These are phyloP conservation scores for Turnera subulata DNA, from an alignment of 345 rosid species.

Conservation along the genomic window DNA sequence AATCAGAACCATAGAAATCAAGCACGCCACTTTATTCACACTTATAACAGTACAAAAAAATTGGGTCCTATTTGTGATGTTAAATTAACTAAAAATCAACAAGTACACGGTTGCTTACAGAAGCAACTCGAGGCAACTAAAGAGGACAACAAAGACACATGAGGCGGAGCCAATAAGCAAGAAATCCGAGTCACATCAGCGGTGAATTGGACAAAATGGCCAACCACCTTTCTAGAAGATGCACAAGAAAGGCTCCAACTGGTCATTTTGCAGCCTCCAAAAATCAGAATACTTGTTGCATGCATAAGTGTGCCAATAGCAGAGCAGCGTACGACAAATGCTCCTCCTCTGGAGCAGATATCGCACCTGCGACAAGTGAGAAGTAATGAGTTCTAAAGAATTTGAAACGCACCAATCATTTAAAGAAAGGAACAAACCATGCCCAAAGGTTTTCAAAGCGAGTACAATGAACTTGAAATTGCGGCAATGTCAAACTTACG, in stretches of 20 bases:
- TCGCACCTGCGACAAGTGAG: slow-evolving; percentile 95
- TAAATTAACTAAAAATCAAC: slow-evolving; percentile 29
- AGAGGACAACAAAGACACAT: slow-evolving; percentile 67
- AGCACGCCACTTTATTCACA: not conserved
- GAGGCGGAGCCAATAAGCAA: slow-evolving; percentile 64
- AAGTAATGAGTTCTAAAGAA: slow-evolving; percentile 48
- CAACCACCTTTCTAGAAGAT: slow-evolving; percentile 70
- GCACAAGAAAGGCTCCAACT: slow-evolving; percentile 73
- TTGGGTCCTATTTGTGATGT: slow-evolving; percentile 7
- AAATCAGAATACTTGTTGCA: slow-evolving; percentile 60
- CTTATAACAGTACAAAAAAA: slow-evolving; percentile 5
- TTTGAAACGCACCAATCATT: slow-evolving; percentile 18
- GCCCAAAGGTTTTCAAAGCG: slow-evolving; percentile 21
- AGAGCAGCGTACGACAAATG: slow-evolving; percentile 95
- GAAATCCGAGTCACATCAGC: slow-evolving; percentile 68
- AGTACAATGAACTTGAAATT: slow-evolving; percentile 15
- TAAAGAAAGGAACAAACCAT: slow-evolving; percentile 23
- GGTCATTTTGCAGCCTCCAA: slow-evolving; percentile 88
- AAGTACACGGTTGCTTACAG: slow-evolving; percentile 67
- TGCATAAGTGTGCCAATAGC: slow-evolving; percentile 62
- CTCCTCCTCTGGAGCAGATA: slow-evolving; percentile 94
- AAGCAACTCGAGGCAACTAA: slow-evolving; percentile 79
- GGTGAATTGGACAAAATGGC: slow-evolving; percentile 72
- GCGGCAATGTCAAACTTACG: slow-evolving; percentile 42
- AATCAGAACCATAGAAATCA: slow-evolving; percentile 13